Conservation (phyloP, 352 stramenopile genomes). For the Pythium rishiriense region DNA sequence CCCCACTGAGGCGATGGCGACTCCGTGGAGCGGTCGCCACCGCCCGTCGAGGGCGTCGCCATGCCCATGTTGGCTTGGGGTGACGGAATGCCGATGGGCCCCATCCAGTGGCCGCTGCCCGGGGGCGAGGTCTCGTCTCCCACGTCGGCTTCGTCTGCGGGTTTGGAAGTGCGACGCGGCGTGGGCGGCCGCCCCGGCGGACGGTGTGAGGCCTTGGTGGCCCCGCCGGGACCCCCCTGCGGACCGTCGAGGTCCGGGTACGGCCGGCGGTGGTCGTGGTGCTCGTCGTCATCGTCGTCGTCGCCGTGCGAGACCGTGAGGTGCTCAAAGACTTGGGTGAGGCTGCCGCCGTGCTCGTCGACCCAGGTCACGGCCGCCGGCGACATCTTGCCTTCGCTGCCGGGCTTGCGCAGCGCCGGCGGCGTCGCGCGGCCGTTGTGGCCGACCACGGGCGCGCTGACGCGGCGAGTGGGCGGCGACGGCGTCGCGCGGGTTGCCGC, state of each 20-base stretch:
- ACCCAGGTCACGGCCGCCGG: conserved; percentile 77
- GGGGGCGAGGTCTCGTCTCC: background rate
- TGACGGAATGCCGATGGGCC: conserved; percentile 16
- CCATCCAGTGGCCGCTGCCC: conserved; percentile 23
- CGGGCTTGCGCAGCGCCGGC: conserved; percentile 27
- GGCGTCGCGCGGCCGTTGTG: conserved; percentile 25
- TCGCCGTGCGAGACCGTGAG: conserved; percentile 16
- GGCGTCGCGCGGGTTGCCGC: too few relatives aligned
- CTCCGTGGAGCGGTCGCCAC: conserved; percentile 43
- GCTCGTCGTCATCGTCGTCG: conserved; percentile 33
- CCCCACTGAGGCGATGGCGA: conserved; percentile 85
- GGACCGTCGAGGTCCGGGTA: conserved; percentile 25
- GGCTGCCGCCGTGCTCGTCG: conserved; percentile 74
- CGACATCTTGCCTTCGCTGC: conserved; percentile 41
- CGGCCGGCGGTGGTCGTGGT: conserved; percentile 7
- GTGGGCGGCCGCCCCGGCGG: conserved; percentile 13
- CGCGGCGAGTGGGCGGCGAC: background rate
- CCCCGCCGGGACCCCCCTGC: background rate
- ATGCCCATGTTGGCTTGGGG: conserved; percentile 3
- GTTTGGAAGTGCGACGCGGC: background rate
- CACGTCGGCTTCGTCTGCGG: background rate
- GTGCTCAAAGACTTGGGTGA: conserved; percentile 76
- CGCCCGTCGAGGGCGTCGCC: background rate
- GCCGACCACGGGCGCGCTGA: conserved; percentile 22
- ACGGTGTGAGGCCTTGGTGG: background rate